Conservation (phyloP, 805 yeast genomes). For the Myxozyma neglecta region DNA sequence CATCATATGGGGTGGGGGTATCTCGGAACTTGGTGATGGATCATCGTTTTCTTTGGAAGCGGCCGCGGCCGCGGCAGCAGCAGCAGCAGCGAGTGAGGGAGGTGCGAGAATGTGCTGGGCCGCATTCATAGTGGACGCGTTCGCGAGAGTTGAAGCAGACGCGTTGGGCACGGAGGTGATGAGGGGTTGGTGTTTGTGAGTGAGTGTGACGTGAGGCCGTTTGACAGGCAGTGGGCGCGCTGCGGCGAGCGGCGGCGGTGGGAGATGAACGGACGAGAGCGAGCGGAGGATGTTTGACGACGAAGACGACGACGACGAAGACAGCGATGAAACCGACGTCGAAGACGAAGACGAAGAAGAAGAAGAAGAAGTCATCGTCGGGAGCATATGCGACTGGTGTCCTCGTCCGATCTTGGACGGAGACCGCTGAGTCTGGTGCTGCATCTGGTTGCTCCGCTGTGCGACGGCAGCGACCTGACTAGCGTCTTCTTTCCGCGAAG, state of each 20-base stretch:
- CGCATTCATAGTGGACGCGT: slow-evolving; percentile 14
- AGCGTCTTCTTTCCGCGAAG: neutral
- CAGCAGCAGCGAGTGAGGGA: slow-evolving; percentile 13
- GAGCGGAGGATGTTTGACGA: slow-evolving; percentile 29
- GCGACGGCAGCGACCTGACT: neutral
- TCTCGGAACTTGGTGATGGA: slow-evolving; percentile 18
- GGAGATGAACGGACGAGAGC: slow-evolving; percentile 31
- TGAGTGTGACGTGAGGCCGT: neutral
- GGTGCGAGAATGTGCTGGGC: slow-evolving; percentile 25
- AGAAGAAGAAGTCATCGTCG: slow-evolving; percentile 11
- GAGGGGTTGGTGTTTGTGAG: too few species aligned
- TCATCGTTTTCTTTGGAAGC: slow-evolving; percentile 2
- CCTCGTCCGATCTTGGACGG: slow-evolving; percentile 28
- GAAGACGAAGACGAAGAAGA: slow-evolving; percentile 15
- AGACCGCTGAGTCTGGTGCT: slow-evolving; percentile 19
- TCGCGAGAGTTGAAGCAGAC: too few species aligned
- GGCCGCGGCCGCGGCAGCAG: slow-evolving; percentile 4
- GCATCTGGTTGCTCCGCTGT: neutral
- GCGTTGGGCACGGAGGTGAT: too few species aligned
- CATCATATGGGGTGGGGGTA: slow-evolving; percentile 45
- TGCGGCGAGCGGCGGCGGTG: slow-evolving; percentile 30
- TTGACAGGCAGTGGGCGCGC: slow-evolving; percentile 7
- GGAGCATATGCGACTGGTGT: neutral
- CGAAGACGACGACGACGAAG: slow-evolving; percentile 24
- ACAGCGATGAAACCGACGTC: slow-evolving; percentile 6